A percentile compares a stretch with the other conserved stretches of the same genome.
Conservation (phyloP, 2,329 filamentous ascomycete species). For the Penicillium sp. region DNA sequence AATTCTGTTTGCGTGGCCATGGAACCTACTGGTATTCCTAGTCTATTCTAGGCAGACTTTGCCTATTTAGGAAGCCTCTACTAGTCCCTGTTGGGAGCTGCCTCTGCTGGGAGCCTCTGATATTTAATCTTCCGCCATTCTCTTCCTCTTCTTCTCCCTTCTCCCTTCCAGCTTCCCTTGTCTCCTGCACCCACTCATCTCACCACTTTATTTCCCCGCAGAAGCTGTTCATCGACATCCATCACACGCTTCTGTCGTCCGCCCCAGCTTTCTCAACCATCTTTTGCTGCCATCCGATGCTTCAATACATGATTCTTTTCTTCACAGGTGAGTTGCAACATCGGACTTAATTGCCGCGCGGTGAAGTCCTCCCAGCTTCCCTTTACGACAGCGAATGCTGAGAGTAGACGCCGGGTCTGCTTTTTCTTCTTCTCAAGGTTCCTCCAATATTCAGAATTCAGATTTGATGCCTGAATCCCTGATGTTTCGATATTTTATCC, state of each 20-base stretch:
- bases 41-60: neutral
- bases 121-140: neutral
- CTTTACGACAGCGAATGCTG: neutral
- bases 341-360: neutral
- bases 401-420: neutral
- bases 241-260: neutral
- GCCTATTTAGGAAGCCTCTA: neutral
- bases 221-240: too few species aligned
- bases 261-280: neutral
- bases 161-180: neutral
- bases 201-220: neutral
- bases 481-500: neutral
- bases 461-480: neutral
- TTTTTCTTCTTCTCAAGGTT: neutral
- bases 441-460: too few species aligned
- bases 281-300: neutral
- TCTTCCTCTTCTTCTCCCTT: neutral
- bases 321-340: neutral
- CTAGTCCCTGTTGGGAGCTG: neutral
- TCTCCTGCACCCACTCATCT: neutral
- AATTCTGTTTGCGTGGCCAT: neutral
- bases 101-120: neutral
- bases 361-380: neutral
- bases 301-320: neutral
- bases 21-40: neutral